Conservation (phyloP, 2,329 filamentous ascomycete species). For the Colletotrichum scovillei region DNA sequence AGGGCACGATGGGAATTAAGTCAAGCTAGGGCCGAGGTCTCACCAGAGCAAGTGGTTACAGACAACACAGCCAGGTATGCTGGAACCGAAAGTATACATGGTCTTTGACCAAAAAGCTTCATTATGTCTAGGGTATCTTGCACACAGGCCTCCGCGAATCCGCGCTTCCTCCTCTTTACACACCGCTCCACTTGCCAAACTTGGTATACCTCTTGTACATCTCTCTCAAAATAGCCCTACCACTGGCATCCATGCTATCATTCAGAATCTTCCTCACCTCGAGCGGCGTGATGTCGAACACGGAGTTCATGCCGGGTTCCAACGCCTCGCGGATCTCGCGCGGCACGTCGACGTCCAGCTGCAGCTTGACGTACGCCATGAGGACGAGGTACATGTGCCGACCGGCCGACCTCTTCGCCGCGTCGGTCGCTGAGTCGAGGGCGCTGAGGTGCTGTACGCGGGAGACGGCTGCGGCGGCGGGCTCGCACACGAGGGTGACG, state of each 20-base stretch:
- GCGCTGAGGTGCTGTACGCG: conserved; percentile 54
- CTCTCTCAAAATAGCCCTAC: conserved; percentile 67
- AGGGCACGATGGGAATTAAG: too few relatives aligned
- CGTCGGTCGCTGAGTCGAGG: conserved; percentile 70
- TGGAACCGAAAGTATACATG: neutral
- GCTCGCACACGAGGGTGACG: conserved; percentile 70
- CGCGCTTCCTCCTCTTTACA: conserved; percentile 48
- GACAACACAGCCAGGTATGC: neutral
- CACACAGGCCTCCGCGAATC: neutral
- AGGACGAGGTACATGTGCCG: conserved; percentile 72
- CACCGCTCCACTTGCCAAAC: conserved; percentile 73
- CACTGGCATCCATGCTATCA: conserved; percentile 69
- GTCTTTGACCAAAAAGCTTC: conserved; percentile 1
- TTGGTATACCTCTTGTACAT: conserved; percentile 70
- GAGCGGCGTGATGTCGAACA: conserved; percentile 68
- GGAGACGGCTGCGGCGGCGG: conserved; percentile 65
- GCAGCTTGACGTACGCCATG: conserved; percentile 69
- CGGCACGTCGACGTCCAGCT: conserved; percentile 66
- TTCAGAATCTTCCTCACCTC: conserved; percentile 67
- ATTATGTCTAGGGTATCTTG: conserved; percentile 34
- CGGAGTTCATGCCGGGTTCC: conserved; percentile 67
- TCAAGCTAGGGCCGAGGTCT: too few relatives aligned
- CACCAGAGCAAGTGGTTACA: neutral
- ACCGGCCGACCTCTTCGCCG: conserved; percentile 70
- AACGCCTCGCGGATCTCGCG: conserved; percentile 65